Evolutionary conservation across 208 protist genomes (phyloP).

Genomic region (Novymonas esmeraldas): DNA sequence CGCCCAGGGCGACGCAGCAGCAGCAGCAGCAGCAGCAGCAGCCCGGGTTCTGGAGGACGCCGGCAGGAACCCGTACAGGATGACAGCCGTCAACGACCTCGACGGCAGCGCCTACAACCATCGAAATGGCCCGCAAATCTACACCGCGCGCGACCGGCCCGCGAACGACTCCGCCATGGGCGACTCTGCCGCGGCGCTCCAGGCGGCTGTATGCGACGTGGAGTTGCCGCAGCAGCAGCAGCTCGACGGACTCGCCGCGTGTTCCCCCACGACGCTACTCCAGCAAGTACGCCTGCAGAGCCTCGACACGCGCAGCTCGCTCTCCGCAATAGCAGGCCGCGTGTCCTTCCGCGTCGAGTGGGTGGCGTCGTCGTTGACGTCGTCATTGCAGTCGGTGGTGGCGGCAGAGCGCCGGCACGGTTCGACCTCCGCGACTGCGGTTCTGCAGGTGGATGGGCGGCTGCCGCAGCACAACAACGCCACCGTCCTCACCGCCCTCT

Average conservation of each 20-base stretch:
- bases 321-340: constrained; percentile 2
- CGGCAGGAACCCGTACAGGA: constrained; percentile 16
- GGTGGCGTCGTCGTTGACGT: no score
- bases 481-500: background rate
- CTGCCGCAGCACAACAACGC: background rate
- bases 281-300: constrained; percentile 17
- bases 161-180: background rate
- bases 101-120: constrained; percentile 27
- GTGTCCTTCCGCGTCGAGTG: background rate
- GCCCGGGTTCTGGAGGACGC: constrained; percentile 1
- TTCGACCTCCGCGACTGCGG: background rate
- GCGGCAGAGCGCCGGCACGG: background rate
- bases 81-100: constrained; percentile 31
- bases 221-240: no score
- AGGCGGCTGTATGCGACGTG: no score
- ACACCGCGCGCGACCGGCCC: constrained; percentile 5
- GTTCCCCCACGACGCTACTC: background rate
- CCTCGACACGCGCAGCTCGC: constrained; percentile 8
- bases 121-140: background rate
- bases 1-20: no score
- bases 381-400: background rate
- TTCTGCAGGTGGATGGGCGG: background rate
- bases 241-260: background rate
- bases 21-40: background rate
- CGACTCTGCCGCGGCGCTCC: background rate